Base-by-base conservation (phyloP, 768 basidiomycete genomes). In the Boletellus sp. region DNA sequence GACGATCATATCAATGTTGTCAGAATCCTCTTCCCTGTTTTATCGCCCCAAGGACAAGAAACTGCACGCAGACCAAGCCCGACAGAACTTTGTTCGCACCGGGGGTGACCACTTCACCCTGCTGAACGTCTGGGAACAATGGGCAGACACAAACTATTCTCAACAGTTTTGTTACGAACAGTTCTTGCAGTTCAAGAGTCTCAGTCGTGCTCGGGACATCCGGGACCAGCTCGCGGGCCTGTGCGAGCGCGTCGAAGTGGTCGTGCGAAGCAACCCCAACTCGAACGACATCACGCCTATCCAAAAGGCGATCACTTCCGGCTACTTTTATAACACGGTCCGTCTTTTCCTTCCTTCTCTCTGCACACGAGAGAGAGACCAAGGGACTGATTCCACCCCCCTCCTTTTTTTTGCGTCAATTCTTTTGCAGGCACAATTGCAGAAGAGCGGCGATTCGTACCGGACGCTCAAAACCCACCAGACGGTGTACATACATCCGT, bases 11-110 rank as follows among this genome's bases (percentile, higher is more conserved):
- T 81, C 94, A 1, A 98, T 98, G 95, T 77, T 99, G 12, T 91
- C 90, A 20, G 96, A 98, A 69, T 96, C 94, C 1, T 83, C 85
- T 0, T 96, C 95, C 3, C 75, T 99, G 26, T 93, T 98, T 67
- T 99, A 94, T 65, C 83, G 96, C 32, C 96, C 96, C 2, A 99
- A 98, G 72, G 95, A 97, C 74, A 99, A 98, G 75, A 94, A 93
- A 64, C 71, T 94, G 43, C 92, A 98, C 61, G 96, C 96, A 13
- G 95, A 99, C 62, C 94, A 97, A 72, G 96, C 96, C 4, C 82
- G 95, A 49, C 90, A 95, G 68, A 98, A 97, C 66, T 99, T 99
- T 65, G 85, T 94, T 50, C 91, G 92, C 42, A 76, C 90, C 0
- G 95, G 96, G 24, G 96, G 96, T 20, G 96, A 99, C 62, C 96